These are phyloP conservation scores for Ogataea methanolica DNA, from an alignment of 805 yeast genomes.

Conservation along the genomic window DNA sequence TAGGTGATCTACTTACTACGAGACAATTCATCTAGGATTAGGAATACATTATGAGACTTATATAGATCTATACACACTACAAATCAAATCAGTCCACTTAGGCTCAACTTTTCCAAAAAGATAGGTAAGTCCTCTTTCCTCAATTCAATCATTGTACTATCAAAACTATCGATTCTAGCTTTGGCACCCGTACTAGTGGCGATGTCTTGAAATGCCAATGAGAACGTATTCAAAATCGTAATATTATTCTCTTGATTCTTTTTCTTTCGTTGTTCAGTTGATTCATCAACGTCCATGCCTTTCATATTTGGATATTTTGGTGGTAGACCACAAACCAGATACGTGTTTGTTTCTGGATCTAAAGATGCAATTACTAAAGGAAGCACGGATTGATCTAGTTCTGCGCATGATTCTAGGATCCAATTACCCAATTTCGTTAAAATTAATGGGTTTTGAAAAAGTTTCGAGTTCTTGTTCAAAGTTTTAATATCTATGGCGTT, in stretches of 20 bases:
- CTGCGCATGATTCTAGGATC: conserved; percentile 87
- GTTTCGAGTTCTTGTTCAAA: conserved; percentile 58
- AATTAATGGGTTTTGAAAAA: conserved; percentile 84
- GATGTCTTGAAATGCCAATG: conserved; percentile 86
- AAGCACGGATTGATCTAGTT: conserved; percentile 58
- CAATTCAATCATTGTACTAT: conserved; percentile 88
- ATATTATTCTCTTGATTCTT: conserved; percentile 25
- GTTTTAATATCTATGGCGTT: conserved; percentile 29
- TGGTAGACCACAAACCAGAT: conserved; percentile 83
- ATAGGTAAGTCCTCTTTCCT: conserved; percentile 83
- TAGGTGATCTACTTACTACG: too few relatives aligned
- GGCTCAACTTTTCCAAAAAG: conserved; percentile 76
- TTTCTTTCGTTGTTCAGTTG: background rate
- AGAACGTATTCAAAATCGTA: conserved; percentile 71
- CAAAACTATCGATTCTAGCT: conserved; percentile 90
- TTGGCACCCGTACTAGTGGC: conserved; percentile 82
- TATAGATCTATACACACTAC: too few relatives aligned
- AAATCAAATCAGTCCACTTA: conserved; percentile 52
- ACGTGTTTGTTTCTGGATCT: conserved; percentile 68
- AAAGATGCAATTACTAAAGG: conserved; percentile 87
- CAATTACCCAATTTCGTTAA: conserved; percentile 81
- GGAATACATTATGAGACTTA: too few relatives aligned
- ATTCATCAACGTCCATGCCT: conserved; percentile 28
- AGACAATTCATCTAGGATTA: too few relatives aligned
- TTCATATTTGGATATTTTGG: conserved; percentile 61